Conservation (phyloP, 768 basidiomycete genomes). For the Agrocybe praecox region DNA sequence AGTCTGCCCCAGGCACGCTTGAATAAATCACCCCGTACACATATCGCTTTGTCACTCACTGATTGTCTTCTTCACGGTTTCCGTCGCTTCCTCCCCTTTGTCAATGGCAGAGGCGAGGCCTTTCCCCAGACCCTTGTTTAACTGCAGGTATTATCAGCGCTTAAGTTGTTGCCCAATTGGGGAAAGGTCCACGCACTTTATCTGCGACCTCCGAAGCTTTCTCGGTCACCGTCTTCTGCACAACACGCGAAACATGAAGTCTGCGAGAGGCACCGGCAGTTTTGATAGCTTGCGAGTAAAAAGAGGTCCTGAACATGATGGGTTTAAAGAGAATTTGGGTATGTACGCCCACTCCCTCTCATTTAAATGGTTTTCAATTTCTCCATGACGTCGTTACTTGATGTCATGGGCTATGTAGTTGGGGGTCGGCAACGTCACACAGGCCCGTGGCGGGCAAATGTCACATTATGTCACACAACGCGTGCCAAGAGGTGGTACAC, state of each 20-base stretch:
- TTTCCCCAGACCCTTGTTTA: conserved; percentile 47
- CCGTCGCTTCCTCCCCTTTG: conserved; percentile 43
- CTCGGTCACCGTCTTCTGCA: conserved; percentile 42
- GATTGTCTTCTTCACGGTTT: conserved; percentile 42
- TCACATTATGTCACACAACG: too few relatives aligned
- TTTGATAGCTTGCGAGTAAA: conserved; percentile 6
- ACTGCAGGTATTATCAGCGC: conserved; percentile 25
- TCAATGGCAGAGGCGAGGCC: conserved; percentile 50
- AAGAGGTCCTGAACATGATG: conserved; percentile 21
- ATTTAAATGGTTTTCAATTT: conserved; percentile 1
- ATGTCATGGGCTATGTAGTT: background rate
- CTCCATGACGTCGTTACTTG: conserved; percentile 15
- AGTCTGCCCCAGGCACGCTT: conserved; percentile 25
- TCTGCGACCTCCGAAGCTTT: conserved; percentile 48
- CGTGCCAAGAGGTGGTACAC: too few relatives aligned
- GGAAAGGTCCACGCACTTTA: conserved; percentile 27
- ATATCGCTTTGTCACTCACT: conserved; percentile 25
- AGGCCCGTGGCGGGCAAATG: too few relatives aligned
- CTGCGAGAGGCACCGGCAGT: conserved; percentile 3
- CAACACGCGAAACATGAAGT: conserved; percentile 37
- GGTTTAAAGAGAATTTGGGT: background rate
- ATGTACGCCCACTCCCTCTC: background rate
- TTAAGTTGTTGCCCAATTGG: background rate
- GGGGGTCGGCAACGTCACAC: too few relatives aligned
- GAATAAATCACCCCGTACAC: background rate